Conservation (phyloP, 345 rosid genomes). For the Salix brachista region DNA sequence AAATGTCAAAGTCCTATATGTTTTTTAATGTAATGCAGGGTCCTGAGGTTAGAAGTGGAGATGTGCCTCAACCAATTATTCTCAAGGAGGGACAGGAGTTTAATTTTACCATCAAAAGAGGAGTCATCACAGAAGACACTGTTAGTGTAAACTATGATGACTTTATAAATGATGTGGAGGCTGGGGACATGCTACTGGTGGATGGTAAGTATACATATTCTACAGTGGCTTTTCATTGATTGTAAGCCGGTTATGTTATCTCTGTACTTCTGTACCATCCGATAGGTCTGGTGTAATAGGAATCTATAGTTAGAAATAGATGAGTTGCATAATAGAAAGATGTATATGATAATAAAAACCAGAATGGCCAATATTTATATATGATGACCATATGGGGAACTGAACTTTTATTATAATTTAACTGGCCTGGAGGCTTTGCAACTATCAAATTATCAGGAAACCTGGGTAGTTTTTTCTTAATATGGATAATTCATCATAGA, state of each 20-base stretch:
- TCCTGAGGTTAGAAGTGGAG: slow-evolving; percentile 99
- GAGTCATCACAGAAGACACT: slow-evolving; percentile 65
- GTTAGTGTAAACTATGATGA: slow-evolving; percentile 94
- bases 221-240: background rate
- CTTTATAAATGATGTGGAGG: slow-evolving; percentile 83
- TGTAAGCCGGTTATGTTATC: background rate
- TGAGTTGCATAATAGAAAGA: background rate
- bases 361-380: background rate
- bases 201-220: slow-evolving; percentile 58
- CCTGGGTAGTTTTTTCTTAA: background rate
- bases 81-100: slow-evolving; percentile 84
- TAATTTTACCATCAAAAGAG: slow-evolving; percentile 80
- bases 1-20: background rate
- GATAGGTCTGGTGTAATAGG: background rate
- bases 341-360: background rate
- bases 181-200: slow-evolving; percentile 78
- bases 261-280: background rate
- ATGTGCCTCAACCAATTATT: slow-evolving; percentile 75
- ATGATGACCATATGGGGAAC: background rate
- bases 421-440: too few relatives aligned
- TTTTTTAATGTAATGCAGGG: slow-evolving; percentile 46
- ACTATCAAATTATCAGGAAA: background rate
- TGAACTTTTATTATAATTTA: background rate
- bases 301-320: background rate
- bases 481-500: background rate